Conservation (phyloP, 768 basidiomycete species). For the Lactarius deliciosus region DNA sequence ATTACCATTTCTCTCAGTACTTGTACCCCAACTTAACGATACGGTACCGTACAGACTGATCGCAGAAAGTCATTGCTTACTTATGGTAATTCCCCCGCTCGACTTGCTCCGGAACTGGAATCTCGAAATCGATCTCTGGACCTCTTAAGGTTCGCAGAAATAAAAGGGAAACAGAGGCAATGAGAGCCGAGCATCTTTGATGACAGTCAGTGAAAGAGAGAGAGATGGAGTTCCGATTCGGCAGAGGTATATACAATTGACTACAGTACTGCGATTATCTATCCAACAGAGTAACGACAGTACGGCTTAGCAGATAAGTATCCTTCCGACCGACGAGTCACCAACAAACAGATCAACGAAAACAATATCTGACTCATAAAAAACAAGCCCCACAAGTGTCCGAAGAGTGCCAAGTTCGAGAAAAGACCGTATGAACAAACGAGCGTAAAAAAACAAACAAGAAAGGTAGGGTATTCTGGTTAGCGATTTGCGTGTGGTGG, state of each 20-base stretch:
- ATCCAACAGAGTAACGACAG: constrained; percentile 1
- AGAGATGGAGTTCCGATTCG: background rate
- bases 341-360: background rate
- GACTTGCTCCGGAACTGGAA: too few species aligned
- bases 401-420: background rate
- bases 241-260: background rate
- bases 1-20: too few species aligned
- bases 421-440: background rate
- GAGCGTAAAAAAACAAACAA: background rate
- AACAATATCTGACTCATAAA: background rate
- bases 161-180: background rate
- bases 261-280: background rate
- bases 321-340: background rate
- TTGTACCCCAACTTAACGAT: too few species aligned
- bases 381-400: background rate
- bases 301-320: background rate
- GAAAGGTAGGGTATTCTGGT: background rate
- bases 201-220: background rate
- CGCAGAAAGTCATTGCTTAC: too few species aligned
- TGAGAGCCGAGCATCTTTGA: background rate
- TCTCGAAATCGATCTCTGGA: too few species aligned
- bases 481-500: background rate
- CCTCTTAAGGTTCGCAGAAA: too few species aligned
- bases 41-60: too few species aligned
- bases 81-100: too few species aligned